Percentiles rank a stretch among this genome's conserved stretches.
These are phyloP conservation scores for Verticillium albo-atrum DNA, from an alignment of 2,329 filamentous ascomycete genomes.

Conservation along the genomic window DNA sequence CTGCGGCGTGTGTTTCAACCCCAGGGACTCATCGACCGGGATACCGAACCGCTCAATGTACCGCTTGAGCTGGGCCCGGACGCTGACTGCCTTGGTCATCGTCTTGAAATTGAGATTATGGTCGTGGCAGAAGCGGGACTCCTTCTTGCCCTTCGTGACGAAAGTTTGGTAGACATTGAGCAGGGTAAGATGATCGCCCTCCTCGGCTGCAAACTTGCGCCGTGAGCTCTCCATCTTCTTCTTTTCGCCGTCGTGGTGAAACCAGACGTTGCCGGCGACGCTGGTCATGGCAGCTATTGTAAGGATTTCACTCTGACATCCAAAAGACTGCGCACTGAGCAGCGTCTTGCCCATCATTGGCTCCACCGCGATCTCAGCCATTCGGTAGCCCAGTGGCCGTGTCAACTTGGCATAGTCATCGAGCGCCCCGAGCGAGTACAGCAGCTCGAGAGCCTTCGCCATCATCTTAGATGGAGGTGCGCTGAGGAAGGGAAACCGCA, in stretches of 20 bases:
- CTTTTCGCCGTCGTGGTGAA: slow-evolving; percentile 73
- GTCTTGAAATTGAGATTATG: slow-evolving; percentile 84
- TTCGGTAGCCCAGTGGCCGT: slow-evolving; percentile 77
- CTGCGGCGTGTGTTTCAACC: slow-evolving; percentile 15
- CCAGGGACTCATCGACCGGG: slow-evolving; percentile 58
- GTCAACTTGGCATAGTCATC: slow-evolving; percentile 90
- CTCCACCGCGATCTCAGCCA: slow-evolving; percentile 90
- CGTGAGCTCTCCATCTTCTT: slow-evolving; percentile 70
- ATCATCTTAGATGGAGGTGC: slow-evolving; percentile 81
- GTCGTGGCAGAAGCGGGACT: slow-evolving; percentile 80
- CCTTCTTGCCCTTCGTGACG: slow-evolving; percentile 75
- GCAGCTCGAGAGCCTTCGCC: slow-evolving; percentile 78
- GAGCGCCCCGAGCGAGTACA: slow-evolving; percentile 81
- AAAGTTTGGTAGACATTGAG: slow-evolving; percentile 94
- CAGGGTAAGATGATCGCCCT: slow-evolving; percentile 90
- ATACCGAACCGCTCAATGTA: slow-evolving; percentile 85
- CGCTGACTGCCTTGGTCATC: slow-evolving; percentile 76
- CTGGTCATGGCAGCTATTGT: slow-evolving; percentile 94
- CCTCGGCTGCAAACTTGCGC: slow-evolving; percentile 82
- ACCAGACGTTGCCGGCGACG: slow-evolving; percentile 77
- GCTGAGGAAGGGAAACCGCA: slow-evolving; percentile 84
- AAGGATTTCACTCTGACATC: slow-evolving; percentile 79
- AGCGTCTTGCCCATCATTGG: slow-evolving; percentile 94
- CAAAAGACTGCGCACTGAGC: slow-evolving; percentile 68
- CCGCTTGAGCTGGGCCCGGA: slow-evolving; percentile 79